Base-by-base conservation (phyloP, 768 basidiomycete genomes). In the Sarcodon sp. region DNA sequence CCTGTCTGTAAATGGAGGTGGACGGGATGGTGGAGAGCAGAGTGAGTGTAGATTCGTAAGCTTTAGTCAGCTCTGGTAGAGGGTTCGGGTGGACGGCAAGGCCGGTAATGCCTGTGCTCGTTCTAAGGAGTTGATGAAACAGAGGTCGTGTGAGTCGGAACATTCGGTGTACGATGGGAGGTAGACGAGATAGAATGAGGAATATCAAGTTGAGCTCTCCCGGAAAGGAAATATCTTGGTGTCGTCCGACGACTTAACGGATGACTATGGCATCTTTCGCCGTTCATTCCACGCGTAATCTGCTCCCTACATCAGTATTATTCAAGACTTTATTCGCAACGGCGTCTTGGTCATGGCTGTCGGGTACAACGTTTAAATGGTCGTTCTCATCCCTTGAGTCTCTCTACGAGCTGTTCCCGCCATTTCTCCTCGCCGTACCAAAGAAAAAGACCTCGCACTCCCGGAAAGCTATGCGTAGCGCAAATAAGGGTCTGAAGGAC, bases 381-480 rank as follows among this genome's bases (percentile, higher is more conserved):
- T 59, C 62, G 18, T 53, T 70, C 44, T 74, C 71, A 9, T 53
- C 66, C 4, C 57, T 76, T 35, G 67, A 69, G 35, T 68, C 72
- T 3, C 63, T 83, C 16, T 65, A 71, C 36, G 87, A 93, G 53
- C 76, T 96, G 39, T 74, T 97, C 52, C 93, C 93, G 10, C 75
- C 91, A 0, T 80, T 93, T 62, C 69, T 97, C 15, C 76, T 91
- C 38, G 91, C 92, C 21, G 94, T 94, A 1, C 94, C 94, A 21
- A 97, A 97, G 68, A 85, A 83, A 62, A 93, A 93, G 66, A 75
- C 80, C 9, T 91, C 92, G 0, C 92, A 97, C 66, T 91, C 89
- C 16, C 74, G 87, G 46, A 98, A 98, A 64, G 76, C 83, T n/a
- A 94, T 94, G 91, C 75, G 93, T 37, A 80, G 80, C 53, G 85